Base-by-base conservation (phyloP, 2,329 filamentous ascomycete genomes). In the Calonectria fujianensis region DNA sequence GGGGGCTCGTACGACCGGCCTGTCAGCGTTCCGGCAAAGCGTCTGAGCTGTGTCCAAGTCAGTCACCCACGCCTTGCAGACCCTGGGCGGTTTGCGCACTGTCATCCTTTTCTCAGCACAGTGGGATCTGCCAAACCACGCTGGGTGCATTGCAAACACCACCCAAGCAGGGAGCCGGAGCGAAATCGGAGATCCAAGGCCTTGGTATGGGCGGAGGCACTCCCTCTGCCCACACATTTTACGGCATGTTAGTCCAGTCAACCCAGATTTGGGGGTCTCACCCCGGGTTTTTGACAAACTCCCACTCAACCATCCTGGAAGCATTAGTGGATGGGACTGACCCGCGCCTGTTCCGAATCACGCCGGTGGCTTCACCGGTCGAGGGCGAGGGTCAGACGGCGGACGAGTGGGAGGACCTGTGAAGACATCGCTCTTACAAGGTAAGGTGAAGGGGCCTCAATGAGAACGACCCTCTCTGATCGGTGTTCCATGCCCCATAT, bases 161-260 rank as follows among this genome's bases (percentile, higher is more conserved):
- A 32, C 50, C 35, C 68, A 59, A 64, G 57, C 45, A 67, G 31
- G n/a, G 31, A 59, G 31, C 45, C 31, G 70, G 71, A 80, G 78
- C 80, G 74, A 81, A 76, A 71, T 78, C 75, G 79, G 79, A 80
- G 75, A 70, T 72, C 59, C 65, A 57, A 72, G 74, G 67, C 70
- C 72, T 68, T 68, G 45, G n/a, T 37, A 13, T 39, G 35, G 57
- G 51, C 35, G 61, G 59, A 65, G 65, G 45, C 64, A 72, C 72
- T 65, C 68, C 69, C 69, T 51, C 57, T 61, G 48, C 45, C 50
- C 72, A 73, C 69, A 50, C 61, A 67, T 41, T 57, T 72, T 69
- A 77, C 70, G 64, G 70, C 51, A 77, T 72, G 52, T 39, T 75
- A 73, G 66, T 68, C 73, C 64, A 74, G 68, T 61, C 71, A 77